phyloP scores from a whole-genome alignment of 345 rosid genomes.

The Eucalyptus microcorys region DNA sequence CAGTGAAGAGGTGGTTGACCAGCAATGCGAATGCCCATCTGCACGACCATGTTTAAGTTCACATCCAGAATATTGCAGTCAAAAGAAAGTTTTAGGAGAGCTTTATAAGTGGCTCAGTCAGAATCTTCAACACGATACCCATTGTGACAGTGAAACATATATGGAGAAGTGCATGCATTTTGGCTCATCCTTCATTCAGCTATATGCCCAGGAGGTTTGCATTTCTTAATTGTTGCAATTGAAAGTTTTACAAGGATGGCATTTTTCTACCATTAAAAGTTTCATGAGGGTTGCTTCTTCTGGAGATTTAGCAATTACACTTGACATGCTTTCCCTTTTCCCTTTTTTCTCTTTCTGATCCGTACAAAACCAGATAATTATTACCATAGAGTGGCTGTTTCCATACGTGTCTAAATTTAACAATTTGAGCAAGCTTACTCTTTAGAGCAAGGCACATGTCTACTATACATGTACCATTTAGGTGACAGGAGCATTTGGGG shows the following conservation, averaged over 20 bases:
- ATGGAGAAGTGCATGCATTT: conserved; percentile 28
- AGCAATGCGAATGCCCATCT: conserved; percentile 14
- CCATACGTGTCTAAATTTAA: not conserved
- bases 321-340: not conserved
- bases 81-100: conserved; percentile 35
- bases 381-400: not conserved
- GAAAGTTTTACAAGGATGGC: not conserved
- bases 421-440: not conserved
- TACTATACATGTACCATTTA: not conserved
- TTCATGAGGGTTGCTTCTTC: not conserved
- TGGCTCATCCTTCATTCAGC: conserved; percentile 50
- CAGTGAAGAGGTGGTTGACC: conserved; percentile 12
- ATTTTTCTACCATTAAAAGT: not conserved
- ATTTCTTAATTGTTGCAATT: not conserved
- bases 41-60: conserved; percentile 1
- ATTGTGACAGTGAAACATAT: conserved; percentile 14
- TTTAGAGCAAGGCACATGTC: not conserved
- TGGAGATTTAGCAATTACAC: not conserved
- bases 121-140: conserved; percentile 19
- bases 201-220: conserved; percentile 72
- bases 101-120: conserved; percentile 50
- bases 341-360: not conserved
- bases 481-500: not conserved
- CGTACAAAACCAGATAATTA: not conserved
- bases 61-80: conserved; percentile 10